phyloP scores from a whole-genome alignment of 2,329 filamentous ascomycete genomes.

The Fusarium pseudocircinatum region DNA sequence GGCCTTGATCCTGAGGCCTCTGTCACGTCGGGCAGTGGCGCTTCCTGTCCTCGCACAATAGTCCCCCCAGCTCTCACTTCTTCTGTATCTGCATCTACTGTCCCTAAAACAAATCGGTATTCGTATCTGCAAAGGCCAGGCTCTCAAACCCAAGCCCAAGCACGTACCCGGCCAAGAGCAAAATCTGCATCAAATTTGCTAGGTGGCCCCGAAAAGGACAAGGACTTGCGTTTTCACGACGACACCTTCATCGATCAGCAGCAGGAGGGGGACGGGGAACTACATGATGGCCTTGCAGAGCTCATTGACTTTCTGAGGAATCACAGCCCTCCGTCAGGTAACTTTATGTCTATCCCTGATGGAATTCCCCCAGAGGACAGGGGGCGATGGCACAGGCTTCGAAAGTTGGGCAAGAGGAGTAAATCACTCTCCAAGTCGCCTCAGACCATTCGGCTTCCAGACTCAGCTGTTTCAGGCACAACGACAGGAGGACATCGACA shows the following conservation, averaged over 20 bases:
- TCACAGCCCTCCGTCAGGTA: constrained; percentile 58
- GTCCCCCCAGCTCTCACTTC: constrained; percentile 17
- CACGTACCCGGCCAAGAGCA: constrained; percentile 35
- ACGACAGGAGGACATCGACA: constrained; percentile 65
- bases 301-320: constrained; percentile 62
- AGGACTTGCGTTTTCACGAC: constrained; percentile 33
- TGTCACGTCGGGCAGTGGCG: constrained; percentile 36
- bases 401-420: constrained; percentile 51
- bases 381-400: constrained; percentile 56
- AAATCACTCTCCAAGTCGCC: constrained; percentile 47
- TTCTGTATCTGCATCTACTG: background rate
- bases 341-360: constrained; percentile 60
- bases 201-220: constrained; percentile 17
- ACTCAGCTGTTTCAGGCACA: constrained; percentile 64
- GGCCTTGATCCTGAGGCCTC: constrained; percentile 33
- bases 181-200: constrained; percentile 39
- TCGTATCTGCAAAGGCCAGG: constrained; percentile 3
- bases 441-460: constrained; percentile 57
- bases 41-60: constrained; percentile 30
- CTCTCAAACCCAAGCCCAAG: constrained; percentile 1
- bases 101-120: constrained; percentile 1
- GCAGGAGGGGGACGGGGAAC: constrained; percentile 16
- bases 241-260: constrained; percentile 33
- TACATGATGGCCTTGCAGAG: constrained; percentile 45
- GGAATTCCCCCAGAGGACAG: constrained; percentile 44